Evolutionary conservation across 1,284 basidiomycete genomes (phyloP), one percentile per base, ranked within the genome.

Genomic region (Leccinum laetum): DNA sequence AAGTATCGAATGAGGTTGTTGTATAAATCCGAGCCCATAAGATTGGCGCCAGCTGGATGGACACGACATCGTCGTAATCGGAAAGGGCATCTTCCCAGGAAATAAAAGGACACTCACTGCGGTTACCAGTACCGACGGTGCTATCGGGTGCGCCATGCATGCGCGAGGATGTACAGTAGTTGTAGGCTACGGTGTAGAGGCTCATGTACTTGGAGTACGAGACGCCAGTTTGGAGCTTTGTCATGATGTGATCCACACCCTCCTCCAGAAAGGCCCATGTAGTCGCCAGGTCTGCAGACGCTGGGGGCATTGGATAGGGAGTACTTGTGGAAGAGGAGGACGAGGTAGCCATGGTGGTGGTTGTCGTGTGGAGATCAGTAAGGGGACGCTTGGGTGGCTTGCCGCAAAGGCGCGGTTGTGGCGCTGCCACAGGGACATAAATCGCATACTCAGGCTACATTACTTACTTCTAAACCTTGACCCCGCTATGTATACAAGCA

Each of bases 1-100:
- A 98, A 93, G 83, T 96, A 98, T 60, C 84, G 82, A 70, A 91
- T 92, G 70, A 99, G 85, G 74, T 94, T 92, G 75, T 91, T 92
- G 79, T 99, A 98, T 68, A 98, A 82, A 83, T 98, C 96, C 29
- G 95, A 91, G 64, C 96, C 96, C 84, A 98, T 96, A 70, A 98
- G 81, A 81, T 95, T 96, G 64, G 96, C 95, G 68, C 96, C 96
- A 69, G 91, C 93, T 92, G 78, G 64, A 21, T 69, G 58, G 61
- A 65, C 37, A 66, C 2, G 18, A 2, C 16, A 71, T 65, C 62
- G 35, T 63, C 73, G 66, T 73, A 67, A 72, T 73, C 67, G 49
- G 41, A 21, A 61, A 41, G 61, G 64, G 62, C 59, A 74, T 74
- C 72, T 64, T 67, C 60, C 64, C 55, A 61, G 64, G 62, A 53